phyloP scores from a whole-genome alignment of 2,329 filamentous ascomycete genomes.

The Diaporthe helianthi region DNA sequence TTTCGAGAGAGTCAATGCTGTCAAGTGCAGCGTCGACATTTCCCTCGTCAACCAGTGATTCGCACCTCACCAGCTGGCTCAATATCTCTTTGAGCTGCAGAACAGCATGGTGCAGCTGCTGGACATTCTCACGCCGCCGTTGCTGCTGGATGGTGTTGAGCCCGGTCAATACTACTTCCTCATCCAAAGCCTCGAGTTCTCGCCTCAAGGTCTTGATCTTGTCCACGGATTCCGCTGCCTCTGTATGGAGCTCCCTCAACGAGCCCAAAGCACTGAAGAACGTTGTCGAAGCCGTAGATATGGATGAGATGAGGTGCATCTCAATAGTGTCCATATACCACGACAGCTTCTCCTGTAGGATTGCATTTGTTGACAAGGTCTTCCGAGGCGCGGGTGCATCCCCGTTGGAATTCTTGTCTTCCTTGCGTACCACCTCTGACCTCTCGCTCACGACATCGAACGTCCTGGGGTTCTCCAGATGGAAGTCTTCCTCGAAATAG shows the following conservation, averaged over 20 bases:
- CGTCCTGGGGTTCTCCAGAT: constrained; percentile 91
- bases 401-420: constrained; percentile 64
- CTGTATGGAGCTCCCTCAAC: constrained; percentile 86
- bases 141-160: constrained; percentile 86
- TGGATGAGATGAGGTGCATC: constrained; percentile 94
- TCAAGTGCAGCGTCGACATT: constrained; percentile 82
- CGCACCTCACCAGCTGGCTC: constrained; percentile 75
- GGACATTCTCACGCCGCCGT: constrained; percentile 81
- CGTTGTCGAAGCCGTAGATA: constrained; percentile 92
- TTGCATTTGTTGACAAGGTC: constrained; percentile 92
- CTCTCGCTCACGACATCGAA: constrained; percentile 97
- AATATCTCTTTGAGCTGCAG: constrained; percentile 83
- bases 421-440: constrained; percentile 88
- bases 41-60: constrained; percentile 82
- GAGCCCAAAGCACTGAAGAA: constrained; percentile 96
- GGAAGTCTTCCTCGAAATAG: constrained; percentile 95
- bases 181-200: constrained; percentile 81
- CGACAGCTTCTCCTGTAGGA: constrained; percentile 95
- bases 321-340: constrained; percentile 99
- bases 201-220: constrained; percentile 82
- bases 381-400: constrained; percentile 73
- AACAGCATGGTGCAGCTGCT: constrained; percentile 81
- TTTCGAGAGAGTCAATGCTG: constrained; percentile 79
- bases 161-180: constrained; percentile 85
- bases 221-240: constrained; percentile 88